Base-by-base conservation (phyloP, 2,329 filamentous ascomycete genomes). In the Xylariaceae sp. region DNA sequence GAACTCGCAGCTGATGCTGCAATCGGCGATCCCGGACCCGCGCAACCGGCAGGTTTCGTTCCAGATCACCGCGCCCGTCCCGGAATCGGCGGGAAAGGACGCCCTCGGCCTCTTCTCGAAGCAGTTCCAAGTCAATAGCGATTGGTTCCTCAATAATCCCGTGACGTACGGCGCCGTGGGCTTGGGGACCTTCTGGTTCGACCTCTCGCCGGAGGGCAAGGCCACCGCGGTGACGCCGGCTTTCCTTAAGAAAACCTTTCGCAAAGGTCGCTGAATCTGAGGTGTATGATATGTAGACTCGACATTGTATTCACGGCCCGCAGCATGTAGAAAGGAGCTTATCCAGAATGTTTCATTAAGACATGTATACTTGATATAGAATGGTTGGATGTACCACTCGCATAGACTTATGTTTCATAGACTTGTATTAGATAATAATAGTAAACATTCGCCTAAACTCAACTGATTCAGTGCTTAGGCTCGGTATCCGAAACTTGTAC, bases 131-230 rank as follows among this genome's bases (percentile, higher is more conserved):
- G 50, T 40, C 2, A 54, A 57, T 20, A 21, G 10, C 16, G 66
- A 68, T 26, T 68, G 66, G 64, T 1, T 64, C 1, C 32, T 40
- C 9, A 61, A 61, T 2, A 50, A 64, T 23, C 55, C 32, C 12
- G 18, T 49, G 9, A 63, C 63, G 12, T 66, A 63, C 12, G 61
- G 58, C 3, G 63, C 63, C 6, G 49, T 58, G 41, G 64, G 62
- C 19, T 5, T 63, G 5, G 57, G 53, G 2, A 63, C 60, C 7
- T 61, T 67, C 48, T 59, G 61, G 23, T 65, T 67, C 49, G 61
- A 68, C 18, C 37, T 65, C 20, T 59, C 41, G 1, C 32, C 26
- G 2, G 56, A 65, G 10, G 65, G 64, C 26, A 48, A 50, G 20
- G 65, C 59, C 23, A 48, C 60, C 40, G 59, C 61, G 18, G 60